Conservation (phyloP, 352 stramenopile species). For the Phytophthora ohioensis region DNA sequence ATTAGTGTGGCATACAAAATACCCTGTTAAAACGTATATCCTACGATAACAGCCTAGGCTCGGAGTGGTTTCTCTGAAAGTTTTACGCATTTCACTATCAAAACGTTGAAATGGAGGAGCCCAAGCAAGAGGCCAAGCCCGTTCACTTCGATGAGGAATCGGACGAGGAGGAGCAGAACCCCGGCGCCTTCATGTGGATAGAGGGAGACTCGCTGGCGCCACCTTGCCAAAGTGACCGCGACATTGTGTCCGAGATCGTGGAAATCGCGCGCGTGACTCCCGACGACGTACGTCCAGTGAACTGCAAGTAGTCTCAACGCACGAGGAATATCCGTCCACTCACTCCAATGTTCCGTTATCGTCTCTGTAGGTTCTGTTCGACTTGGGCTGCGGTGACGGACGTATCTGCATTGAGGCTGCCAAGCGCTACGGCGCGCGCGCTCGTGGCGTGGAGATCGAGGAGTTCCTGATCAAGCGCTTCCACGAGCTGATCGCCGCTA, state of each 20-base stretch:
- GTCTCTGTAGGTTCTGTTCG: slow-evolving; percentile 48
- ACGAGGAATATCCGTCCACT: not conserved
- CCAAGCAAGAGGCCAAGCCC: slow-evolving; percentile 34
- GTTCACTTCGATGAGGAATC: slow-evolving; percentile 43
- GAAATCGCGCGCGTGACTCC: slow-evolving; percentile 52
- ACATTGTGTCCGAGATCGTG: slow-evolving; percentile 66
- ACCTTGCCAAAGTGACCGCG: slow-evolving; percentile 66
- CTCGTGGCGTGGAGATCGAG: slow-evolving; percentile 68
- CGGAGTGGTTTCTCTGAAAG: too few relatives aligned
- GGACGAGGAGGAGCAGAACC: slow-evolving; percentile 54
- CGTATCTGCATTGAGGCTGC: slow-evolving; percentile 69
- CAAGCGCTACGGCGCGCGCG: slow-evolving; percentile 47
- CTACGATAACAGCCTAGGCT: too few relatives aligned
- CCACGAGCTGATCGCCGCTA: slow-evolving; percentile 38
- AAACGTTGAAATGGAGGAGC: slow-evolving; percentile 14
- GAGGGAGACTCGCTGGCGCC: slow-evolving; percentile 67
- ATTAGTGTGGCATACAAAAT: not conserved
- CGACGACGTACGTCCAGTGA: slow-evolving; percentile 48
- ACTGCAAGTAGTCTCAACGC: not conserved
- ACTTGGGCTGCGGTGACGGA: slow-evolving; percentile 68
- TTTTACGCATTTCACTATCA: too few relatives aligned
- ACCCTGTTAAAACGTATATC: not conserved
- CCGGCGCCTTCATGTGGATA: slow-evolving; percentile 67
- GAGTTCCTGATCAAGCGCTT: slow-evolving; percentile 62
- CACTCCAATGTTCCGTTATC: not conserved